Evolutionary conservation across 148 eudicot genomes (phyloP).

Genomic region (Amaranthus palmeri): DNA sequence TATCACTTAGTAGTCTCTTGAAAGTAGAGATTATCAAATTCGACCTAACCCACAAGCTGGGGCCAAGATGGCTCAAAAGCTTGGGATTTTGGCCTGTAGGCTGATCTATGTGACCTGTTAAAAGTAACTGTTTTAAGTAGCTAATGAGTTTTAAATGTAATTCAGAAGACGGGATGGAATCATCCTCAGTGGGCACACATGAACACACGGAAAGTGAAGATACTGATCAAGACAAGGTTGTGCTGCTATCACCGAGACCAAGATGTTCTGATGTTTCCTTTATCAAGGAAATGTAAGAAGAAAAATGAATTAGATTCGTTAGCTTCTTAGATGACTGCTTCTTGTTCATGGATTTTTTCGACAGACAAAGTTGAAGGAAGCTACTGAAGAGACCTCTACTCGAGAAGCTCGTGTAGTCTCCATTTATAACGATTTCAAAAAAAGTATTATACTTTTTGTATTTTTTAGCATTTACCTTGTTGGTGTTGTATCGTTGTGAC

Average conservation of each 20-base stretch:
- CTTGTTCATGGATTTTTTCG: neutral
- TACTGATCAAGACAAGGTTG: conserved; percentile 45
- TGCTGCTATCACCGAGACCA: conserved; percentile 32
- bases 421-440: neutral
- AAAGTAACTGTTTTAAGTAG: no score
- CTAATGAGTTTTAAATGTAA: neutral
- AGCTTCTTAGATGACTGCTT: neutral
- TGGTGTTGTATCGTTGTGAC: conserved; percentile 1
- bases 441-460: neutral
- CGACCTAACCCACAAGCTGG: no score
- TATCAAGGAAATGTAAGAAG: conserved; percentile 47
- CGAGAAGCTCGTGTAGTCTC: neutral
- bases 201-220: conserved; percentile 48
- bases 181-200: conserved; percentile 33
- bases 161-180: conserved; percentile 47
- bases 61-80: no score
- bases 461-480: neutral
- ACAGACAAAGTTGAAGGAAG: neutral
- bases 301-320: conserved; percentile 17
- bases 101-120: no score
- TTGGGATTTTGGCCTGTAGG: no score
- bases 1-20: no score
- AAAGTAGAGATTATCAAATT: no score
- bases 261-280: conserved; percentile 48
- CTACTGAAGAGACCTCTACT: conserved; percentile 2